These are phyloP conservation scores for Aphanocladium album DNA, from an alignment of 2,329 filamentous ascomycete species.

Conservation along the genomic window DNA sequence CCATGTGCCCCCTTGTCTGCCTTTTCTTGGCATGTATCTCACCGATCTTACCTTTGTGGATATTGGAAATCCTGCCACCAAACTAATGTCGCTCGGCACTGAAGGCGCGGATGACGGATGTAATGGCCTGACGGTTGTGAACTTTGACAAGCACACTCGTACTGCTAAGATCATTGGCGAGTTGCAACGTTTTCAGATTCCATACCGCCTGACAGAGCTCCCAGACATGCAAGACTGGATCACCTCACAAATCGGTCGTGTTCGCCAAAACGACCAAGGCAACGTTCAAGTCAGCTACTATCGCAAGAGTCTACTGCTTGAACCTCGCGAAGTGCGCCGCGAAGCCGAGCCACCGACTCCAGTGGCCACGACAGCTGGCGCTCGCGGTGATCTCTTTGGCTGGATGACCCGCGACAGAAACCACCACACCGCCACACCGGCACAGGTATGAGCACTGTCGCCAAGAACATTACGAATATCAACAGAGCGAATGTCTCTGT, in stretches of 20 bases:
- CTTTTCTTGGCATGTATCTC: slow-evolving; percentile 92
- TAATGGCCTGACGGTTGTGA: slow-evolving; percentile 74
- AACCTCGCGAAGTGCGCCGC: slow-evolving; percentile 59
- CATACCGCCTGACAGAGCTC: slow-evolving; percentile 77
- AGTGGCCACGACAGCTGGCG: slow-evolving; percentile 24
- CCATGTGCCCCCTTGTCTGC: slow-evolving; percentile 85
- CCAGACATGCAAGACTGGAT: slow-evolving; percentile 93
- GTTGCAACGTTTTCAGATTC: slow-evolving; percentile 91
- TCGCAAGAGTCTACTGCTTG: slow-evolving; percentile 76
- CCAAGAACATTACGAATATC: neutral
- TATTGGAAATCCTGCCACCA: slow-evolving; percentile 83
- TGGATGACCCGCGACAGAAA: slow-evolving; percentile 48
- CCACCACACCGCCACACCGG: slow-evolving; percentile 23
- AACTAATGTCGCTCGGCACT: slow-evolving; percentile 54
- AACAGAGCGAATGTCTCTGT: slow-evolving; percentile 4
- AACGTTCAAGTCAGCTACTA: slow-evolving; percentile 64
- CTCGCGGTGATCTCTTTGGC: slow-evolving; percentile 40
- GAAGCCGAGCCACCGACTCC: slow-evolving; percentile 30
- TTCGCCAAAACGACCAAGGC: slow-evolving; percentile 55
- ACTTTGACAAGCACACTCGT: slow-evolving; percentile 94
- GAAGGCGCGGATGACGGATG: slow-evolving; percentile 57
- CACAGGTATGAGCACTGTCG: slow-evolving; percentile 15
- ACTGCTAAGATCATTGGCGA: slow-evolving; percentile 95
- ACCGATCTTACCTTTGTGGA: slow-evolving; percentile 95
- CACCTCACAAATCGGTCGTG: slow-evolving; percentile 70